phyloP scores from a whole-genome alignment of 1,139 yeast species.

The Candida freyschussii region DNA sequence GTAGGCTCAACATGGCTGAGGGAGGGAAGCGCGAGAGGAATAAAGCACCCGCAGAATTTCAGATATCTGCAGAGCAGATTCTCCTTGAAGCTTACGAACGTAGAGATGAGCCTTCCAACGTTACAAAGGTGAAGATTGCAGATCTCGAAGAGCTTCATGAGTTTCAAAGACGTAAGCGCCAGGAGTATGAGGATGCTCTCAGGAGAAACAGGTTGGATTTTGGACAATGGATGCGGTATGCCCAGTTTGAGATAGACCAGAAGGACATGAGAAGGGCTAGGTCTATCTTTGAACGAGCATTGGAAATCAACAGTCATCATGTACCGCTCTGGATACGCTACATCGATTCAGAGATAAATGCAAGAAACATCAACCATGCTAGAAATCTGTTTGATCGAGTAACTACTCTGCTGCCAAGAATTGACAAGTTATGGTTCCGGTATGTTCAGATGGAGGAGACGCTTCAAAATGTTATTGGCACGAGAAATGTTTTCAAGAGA shows the following conservation, averaged over 20 bases:
- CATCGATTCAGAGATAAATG: constrained; percentile 69
- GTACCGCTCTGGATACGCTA: constrained; percentile 87
- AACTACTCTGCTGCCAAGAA: constrained; percentile 65
- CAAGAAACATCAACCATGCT: constrained; percentile 80
- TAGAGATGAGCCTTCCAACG: constrained; percentile 37
- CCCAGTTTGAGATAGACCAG: constrained; percentile 80
- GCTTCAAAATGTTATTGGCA: constrained; percentile 57
- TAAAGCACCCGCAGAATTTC: constrained; percentile 43
- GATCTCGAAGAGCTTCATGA: constrained; percentile 80
- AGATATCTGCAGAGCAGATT: constrained; percentile 54
- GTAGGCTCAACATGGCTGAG: too few species aligned
- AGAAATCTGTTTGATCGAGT: constrained; percentile 80
- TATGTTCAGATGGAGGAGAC: constrained; percentile 82
- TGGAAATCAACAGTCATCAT: constrained; percentile 68
- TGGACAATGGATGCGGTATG: constrained; percentile 92
- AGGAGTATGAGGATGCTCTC: constrained; percentile 80
- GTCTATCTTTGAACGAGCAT: constrained; percentile 83
- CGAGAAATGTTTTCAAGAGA: constrained; percentile 63
- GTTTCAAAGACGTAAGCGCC: constrained; percentile 68
- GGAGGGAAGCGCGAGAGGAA: constrained; percentile 22
- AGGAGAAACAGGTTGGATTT: constrained; percentile 75
- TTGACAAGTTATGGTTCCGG: constrained; percentile 83
- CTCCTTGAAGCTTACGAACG: constrained; percentile 51
- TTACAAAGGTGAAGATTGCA: constrained; percentile 52
- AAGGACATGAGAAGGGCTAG: constrained; percentile 76